Evolutionary conservation across 345 rosid genomes (phyloP).

Genomic region (Ceriops tagal): DNA sequence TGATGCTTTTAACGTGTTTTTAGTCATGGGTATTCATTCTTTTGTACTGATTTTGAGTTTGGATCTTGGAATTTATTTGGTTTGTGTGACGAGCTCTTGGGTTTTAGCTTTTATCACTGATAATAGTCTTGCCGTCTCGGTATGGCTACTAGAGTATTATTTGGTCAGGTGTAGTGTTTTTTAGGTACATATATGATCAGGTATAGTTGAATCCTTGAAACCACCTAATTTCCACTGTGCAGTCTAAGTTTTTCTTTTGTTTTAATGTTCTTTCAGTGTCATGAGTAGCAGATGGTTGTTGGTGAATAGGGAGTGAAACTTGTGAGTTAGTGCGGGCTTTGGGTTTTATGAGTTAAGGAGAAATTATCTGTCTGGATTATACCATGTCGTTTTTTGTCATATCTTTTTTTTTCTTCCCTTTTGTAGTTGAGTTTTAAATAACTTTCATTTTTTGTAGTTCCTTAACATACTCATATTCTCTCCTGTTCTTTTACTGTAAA

Average conservation of each 20-base stretch:
- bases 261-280: neutral
- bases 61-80: neutral
- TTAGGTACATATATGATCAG: too few species aligned
- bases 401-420: too few species aligned
- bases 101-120: neutral
- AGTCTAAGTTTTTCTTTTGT: neutral
- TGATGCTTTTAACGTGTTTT: constrained; percentile 2
- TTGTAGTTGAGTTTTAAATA: too few species aligned
- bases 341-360: neutral
- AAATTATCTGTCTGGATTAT: neutral
- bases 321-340: neutral
- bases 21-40: constrained; percentile 1
- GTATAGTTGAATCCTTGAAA: neutral
- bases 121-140: too few species aligned
- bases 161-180: too few species aligned
- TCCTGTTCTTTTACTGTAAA: too few species aligned
- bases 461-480: too few species aligned
- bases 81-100: too few species aligned
- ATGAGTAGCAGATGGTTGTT: neutral
- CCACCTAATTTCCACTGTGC: neutral
- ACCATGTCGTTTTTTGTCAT: too few species aligned
- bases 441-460: too few species aligned
- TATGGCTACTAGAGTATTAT: too few species aligned
- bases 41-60: constrained; percentile 8
- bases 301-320: neutral